Conservation (phyloP, 306 rosid species). For the Pterocarpus macrocarpus region DNA sequence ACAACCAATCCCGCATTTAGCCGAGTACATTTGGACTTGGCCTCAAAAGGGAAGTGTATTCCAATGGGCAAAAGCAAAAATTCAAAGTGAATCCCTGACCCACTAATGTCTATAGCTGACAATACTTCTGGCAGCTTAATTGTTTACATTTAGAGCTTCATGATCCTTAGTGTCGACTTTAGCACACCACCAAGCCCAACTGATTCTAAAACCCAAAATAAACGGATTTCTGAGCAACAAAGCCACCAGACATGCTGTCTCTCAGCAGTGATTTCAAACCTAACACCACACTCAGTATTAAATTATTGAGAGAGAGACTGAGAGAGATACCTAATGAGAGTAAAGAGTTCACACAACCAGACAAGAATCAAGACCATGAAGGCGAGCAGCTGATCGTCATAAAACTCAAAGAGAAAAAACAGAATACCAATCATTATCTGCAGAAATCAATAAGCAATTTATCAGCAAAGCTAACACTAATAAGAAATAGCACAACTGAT, state of each 20-base stretch:
- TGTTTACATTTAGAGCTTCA: slow-evolving; percentile 23
- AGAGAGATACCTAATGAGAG: slow-evolving; percentile 81
- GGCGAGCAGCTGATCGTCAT: slow-evolving; percentile 95
- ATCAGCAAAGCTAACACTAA: slow-evolving; percentile 38
- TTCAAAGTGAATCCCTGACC: background rate
- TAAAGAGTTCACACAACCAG: slow-evolving; percentile 96
- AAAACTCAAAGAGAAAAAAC: slow-evolving; percentile 96
- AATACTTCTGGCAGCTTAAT: slow-evolving; percentile 24
- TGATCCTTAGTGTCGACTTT: slow-evolving; percentile 15
- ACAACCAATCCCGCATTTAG: slow-evolving; percentile 13
- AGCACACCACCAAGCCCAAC: slow-evolving; percentile 29
- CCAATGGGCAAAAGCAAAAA: slow-evolving; percentile 15
- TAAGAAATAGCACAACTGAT: slow-evolving; percentile 22
- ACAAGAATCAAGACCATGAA: slow-evolving; percentile 96
- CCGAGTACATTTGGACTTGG: background rate
- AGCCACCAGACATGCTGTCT: slow-evolving; percentile 20
- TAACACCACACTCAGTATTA: slow-evolving; percentile 26
- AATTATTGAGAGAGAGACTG: slow-evolving; percentile 34
- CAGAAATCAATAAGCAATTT: slow-evolving; percentile 47
- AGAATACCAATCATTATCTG: slow-evolving; percentile 99
- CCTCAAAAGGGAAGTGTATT: background rate
- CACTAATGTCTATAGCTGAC: slow-evolving; percentile 1
- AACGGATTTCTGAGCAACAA: slow-evolving; percentile 12
- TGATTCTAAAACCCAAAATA: slow-evolving; percentile 25
- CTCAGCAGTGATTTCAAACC: slow-evolving; percentile 32